Evolutionary conservation across 2,329 filamentous ascomycete species (phyloP).

Genomic region (Exophiala xenobiotica): DNA sequence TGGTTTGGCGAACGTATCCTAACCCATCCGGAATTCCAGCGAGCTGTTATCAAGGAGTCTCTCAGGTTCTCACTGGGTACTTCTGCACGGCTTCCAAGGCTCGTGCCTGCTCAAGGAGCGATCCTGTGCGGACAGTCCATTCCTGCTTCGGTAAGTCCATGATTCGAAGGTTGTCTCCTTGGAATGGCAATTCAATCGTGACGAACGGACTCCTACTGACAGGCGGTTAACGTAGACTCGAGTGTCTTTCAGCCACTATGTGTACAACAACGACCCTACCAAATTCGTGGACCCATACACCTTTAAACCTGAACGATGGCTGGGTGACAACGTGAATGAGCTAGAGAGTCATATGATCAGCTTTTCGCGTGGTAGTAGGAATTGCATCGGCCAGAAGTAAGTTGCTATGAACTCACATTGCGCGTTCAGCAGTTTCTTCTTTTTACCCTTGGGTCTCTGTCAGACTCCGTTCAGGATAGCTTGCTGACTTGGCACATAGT

Average conservation of each 20-base stretch:
- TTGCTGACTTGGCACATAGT: neutral
- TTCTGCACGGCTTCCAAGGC: conserved; percentile 5
- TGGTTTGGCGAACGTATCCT: neutral
- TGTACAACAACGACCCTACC: conserved; percentile 23
- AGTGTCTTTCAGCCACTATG: conserved; percentile 14
- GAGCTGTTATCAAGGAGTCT: conserved; percentile 15
- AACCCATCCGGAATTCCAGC: neutral
- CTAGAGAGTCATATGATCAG: conserved; percentile 41
- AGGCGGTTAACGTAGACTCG: too few relatives aligned
- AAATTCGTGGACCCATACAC: conserved; percentile 38
- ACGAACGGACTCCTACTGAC: neutral
- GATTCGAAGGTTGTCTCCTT: neutral
- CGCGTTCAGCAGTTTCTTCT: neutral
- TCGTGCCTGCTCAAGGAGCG: conserved; percentile 10
- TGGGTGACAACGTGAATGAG: conserved; percentile 36
- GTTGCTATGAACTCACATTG: neutral
- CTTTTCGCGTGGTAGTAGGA: conserved; percentile 42
- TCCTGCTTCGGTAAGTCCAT: conserved; percentile 4
- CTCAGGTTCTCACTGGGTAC: conserved; percentile 13
- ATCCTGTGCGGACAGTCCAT: conserved; percentile 8
- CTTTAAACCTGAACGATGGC: conserved; percentile 45
- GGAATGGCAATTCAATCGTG: neutral
- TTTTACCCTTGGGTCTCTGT: too few relatives aligned
- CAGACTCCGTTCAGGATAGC: too few relatives aligned
- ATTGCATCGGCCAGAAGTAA: conserved; percentile 42